phyloP scores from a whole-genome alignment of 805 yeast genomes.

The Ogataea dorogensis region DNA sequence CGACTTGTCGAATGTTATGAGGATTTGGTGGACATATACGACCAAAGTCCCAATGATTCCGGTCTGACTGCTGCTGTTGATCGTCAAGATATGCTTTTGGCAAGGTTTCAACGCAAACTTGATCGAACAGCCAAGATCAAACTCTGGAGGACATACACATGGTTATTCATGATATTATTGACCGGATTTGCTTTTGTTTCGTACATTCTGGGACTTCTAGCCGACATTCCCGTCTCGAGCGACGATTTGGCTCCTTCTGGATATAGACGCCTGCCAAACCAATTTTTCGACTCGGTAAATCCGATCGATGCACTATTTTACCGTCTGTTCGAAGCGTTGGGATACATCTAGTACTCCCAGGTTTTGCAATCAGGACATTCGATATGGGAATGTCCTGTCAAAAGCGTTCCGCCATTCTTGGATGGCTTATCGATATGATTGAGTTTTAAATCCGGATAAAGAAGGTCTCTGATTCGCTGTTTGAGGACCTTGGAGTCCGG shows the following conservation, averaged over 20 bases:
- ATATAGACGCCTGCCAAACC: constrained; percentile 17
- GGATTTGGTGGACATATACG: constrained; percentile 15
- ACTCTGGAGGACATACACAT: constrained; percentile 8
- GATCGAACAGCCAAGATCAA: constrained; percentile 12
- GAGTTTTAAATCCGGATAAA: constrained; percentile 53
- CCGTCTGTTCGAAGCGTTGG: constrained; percentile 15
- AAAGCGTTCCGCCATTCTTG: constrained; percentile 21
- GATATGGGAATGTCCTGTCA: constrained; percentile 16
- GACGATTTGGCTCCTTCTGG: constrained; percentile 22
- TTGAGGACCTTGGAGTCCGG: constrained; percentile 84
- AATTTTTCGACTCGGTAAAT: constrained; percentile 17
- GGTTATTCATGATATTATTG: background rate
- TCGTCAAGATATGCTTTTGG: constrained; percentile 14
- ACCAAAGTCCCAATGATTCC: constrained; percentile 3
- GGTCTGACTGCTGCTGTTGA: constrained; percentile 9
- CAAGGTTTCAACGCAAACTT: constrained; percentile 10
- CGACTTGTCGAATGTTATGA: constrained; percentile 20
- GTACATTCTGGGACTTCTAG: constrained; percentile 17
- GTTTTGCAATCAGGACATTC: constrained; percentile 32
- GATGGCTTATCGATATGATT: constrained; percentile 61
- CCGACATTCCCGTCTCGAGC: constrained; percentile 15
- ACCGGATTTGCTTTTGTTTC: constrained; percentile 9
- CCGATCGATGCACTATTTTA: constrained; percentile 15
- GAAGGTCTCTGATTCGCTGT: constrained; percentile 56
- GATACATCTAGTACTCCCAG: constrained; percentile 29